A percentile compares a stretch with the other conserved stretches of the same genome.
phyloP scores from a whole-genome alignment of 2,329 filamentous ascomycete species.

The Sclerotiophoma versabilis region DNA sequence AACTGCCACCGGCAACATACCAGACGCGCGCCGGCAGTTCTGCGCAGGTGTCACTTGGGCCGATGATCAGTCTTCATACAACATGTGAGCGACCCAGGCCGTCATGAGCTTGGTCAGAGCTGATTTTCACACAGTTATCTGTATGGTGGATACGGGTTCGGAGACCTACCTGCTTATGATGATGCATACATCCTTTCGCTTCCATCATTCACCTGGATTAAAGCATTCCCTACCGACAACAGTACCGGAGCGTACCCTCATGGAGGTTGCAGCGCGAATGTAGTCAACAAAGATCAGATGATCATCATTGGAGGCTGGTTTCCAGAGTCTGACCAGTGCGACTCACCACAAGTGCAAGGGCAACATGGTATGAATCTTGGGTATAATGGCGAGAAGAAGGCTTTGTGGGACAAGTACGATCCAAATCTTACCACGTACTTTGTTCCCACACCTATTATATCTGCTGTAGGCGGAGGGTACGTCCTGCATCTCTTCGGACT shows the following conservation, averaged over 20 bases:
- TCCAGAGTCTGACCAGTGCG: constrained; percentile 55
- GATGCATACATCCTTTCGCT: constrained; percentile 69
- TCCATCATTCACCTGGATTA: constrained; percentile 70
- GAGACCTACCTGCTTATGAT: constrained; percentile 61
- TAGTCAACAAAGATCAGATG: constrained; percentile 66
- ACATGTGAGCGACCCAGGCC: constrained; percentile 57
- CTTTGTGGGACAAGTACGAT: constrained; percentile 61
- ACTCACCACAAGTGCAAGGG: constrained; percentile 61
- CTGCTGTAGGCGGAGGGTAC: constrained; percentile 54
- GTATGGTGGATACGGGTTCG: constrained; percentile 65
- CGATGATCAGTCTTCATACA: constrained; percentile 67
- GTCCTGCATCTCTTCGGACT: constrained; percentile 10
- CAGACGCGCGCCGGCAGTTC: constrained; percentile 63
- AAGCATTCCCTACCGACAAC: constrained; percentile 56
- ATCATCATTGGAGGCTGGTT: constrained; percentile 69
- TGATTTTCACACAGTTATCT: constrained; percentile 58
- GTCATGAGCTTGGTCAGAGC: not conserved
- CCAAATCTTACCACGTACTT: constrained; percentile 60
- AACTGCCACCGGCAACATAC: constrained; percentile 61
- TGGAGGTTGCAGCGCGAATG: constrained; percentile 63
- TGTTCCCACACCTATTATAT: constrained; percentile 61
- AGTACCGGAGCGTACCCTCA: constrained; percentile 56
- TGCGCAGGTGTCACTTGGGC: constrained; percentile 69
- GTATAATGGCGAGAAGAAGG: constrained; percentile 55
- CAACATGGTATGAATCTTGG: constrained; percentile 65